phyloP scores from a whole-genome alignment of 2,329 filamentous ascomycete species.

The Cylindrodendrum hubeiense region DNA sequence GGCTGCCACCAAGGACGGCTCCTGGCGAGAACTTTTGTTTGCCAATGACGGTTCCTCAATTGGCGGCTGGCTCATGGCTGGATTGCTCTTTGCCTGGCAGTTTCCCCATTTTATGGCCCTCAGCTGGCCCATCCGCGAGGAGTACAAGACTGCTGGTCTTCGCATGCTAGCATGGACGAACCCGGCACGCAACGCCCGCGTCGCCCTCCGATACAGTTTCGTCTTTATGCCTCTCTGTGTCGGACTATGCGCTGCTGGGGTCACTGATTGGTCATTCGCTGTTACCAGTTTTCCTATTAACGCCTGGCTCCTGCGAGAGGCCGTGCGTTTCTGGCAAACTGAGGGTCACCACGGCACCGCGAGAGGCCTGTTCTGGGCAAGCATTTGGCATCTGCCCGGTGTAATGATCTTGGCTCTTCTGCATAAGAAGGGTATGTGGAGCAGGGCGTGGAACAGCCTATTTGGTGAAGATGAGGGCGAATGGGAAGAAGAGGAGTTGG shows the following conservation, averaged over 20 bases:
- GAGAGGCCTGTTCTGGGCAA: constrained; percentile 93
- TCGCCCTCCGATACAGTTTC: constrained; percentile 88
- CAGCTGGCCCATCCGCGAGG: constrained; percentile 87
- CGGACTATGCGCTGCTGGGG: constrained; percentile 80
- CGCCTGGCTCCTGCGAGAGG: constrained; percentile 84
- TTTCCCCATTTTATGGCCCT: constrained; percentile 98
- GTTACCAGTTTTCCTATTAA: constrained; percentile 86
- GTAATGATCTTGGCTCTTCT: constrained; percentile 90
- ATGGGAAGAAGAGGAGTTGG: constrained; percentile 67
- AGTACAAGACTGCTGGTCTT: constrained; percentile 81
- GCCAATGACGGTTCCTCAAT: constrained; percentile 69
- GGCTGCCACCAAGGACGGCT: constrained; percentile 79
- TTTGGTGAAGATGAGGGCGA: constrained; percentile 72
- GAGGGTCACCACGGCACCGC: constrained; percentile 86
- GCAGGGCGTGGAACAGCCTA: constrained; percentile 79
- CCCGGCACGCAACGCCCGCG: constrained; percentile 84
- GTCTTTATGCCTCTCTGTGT: constrained; percentile 89
- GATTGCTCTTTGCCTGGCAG: constrained; percentile 92
- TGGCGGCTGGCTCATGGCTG: constrained; percentile 91
- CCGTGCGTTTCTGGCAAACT: constrained; percentile 82
- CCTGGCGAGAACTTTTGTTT: constrained; percentile 83
- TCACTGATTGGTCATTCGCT: constrained; percentile 90
- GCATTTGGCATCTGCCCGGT: constrained; percentile 94
- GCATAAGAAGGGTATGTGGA: constrained; percentile 95
- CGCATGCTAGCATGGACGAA: constrained; percentile 89